Percentiles rank a stretch among this genome's conserved stretches.
phyloP scores from a whole-genome alignment of 2,329 filamentous ascomycete species.

The Bipolaris cookei region DNA sequence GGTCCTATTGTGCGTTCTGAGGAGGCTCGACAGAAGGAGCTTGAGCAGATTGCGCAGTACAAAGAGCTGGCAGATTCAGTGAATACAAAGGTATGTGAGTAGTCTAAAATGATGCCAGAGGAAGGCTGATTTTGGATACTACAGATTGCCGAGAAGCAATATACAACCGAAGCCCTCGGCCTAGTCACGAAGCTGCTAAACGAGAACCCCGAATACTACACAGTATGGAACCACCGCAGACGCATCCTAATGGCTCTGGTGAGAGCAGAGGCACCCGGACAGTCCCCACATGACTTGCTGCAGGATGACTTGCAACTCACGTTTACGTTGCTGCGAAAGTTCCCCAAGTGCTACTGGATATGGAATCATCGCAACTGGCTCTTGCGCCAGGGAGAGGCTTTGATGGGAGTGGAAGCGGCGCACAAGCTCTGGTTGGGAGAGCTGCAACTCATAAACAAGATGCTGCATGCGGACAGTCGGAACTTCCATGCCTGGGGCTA shows the following conservation, averaged over 20 bases:
- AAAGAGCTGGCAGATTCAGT: conserved; percentile 72
- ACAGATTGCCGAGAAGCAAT: conserved; percentile 56
- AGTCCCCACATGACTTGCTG: conserved; percentile 61
- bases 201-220: conserved; percentile 88
- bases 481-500: conserved; percentile 99
- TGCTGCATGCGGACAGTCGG: conserved; percentile 82
- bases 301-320: conserved; percentile 80
- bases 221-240: conserved; percentile 88
- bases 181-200: conserved; percentile 75
- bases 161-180: conserved; percentile 64
- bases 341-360: conserved; percentile 98
- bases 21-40: conserved; percentile 73
- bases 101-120: background rate
- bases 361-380: conserved; percentile 96
- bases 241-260: conserved; percentile 70
- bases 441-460: conserved; percentile 80
- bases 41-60: conserved; percentile 78
- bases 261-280: conserved; percentile 32
- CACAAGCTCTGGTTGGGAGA: conserved; percentile 82
- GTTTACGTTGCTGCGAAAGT: conserved; percentile 80
- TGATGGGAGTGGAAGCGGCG: conserved; percentile 64
- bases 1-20: conserved; percentile 66
- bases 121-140: background rate
- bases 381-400: conserved; percentile 71
- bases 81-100: conserved; percentile 63